Evolutionary conservation across 2,329 filamentous ascomycete genomes (phyloP).

Genomic region (Lasiodiplodia theobromae): DNA sequence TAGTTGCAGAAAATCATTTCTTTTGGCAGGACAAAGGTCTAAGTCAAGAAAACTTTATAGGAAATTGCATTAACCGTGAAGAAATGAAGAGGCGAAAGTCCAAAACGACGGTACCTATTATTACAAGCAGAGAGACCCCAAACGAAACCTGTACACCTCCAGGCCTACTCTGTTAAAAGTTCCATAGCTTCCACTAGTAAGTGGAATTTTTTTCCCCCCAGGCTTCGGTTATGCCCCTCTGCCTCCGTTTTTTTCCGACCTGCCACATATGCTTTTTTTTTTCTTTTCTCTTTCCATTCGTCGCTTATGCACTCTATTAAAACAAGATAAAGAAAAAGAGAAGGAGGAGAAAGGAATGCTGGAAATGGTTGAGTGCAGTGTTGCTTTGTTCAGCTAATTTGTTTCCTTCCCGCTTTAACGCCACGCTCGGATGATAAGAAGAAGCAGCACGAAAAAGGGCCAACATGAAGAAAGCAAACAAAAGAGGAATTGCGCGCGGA

Average conservation of each 20-base stretch:
- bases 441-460: slow-evolving; percentile 20
- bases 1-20: too few relatives aligned
- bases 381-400: slow-evolving; percentile 24
- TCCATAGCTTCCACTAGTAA: not conserved
- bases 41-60: not conserved
- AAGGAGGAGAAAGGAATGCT: slow-evolving; percentile 21
- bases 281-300: not conserved
- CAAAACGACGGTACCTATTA: not conserved
- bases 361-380: slow-evolving; percentile 17
- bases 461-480: slow-evolving; percentile 14
- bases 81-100: not conserved
- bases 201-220: not conserved
- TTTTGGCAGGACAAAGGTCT: not conserved
- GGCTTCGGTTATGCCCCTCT: not conserved
- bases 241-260: not conserved
- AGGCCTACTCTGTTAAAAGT: not conserved
- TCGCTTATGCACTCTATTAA: slow-evolving; percentile 3
- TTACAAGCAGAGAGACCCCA: not conserved
- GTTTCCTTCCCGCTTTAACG: slow-evolving; percentile 7
- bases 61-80: not conserved
- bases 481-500: not conserved
- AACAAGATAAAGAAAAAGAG: slow-evolving; percentile 11
- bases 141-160: not conserved
- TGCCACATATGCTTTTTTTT: not conserved
- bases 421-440: not conserved